A percentile compares a stretch with the other conserved stretches of the same genome.
Evolutionary conservation across 495 filamentous ascomycete genomes (phyloP).

Genomic region (Aspergillus affinis): DNA sequence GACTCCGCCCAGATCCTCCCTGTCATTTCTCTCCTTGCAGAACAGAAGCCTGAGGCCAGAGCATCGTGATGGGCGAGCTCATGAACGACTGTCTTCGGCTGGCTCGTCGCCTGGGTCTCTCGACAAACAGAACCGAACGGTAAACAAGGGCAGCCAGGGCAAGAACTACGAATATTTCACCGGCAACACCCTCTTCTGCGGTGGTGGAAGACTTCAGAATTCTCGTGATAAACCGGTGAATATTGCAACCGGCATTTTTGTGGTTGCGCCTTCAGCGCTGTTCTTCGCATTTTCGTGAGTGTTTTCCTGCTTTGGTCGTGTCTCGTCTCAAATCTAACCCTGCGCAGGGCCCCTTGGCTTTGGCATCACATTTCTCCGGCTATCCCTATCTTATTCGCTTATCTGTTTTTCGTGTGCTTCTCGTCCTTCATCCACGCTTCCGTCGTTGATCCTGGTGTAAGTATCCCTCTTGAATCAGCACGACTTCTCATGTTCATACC

Average conservation of each 20-base stretch:
- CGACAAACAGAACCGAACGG: slow-evolving; percentile 25
- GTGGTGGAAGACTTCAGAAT: slow-evolving; percentile 83
- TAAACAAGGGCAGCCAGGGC: slow-evolving; percentile 44
- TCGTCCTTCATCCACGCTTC: slow-evolving; percentile 94
- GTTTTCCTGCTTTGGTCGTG: neutral
- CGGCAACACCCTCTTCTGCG: slow-evolving; percentile 88
- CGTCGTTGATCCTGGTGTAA: slow-evolving; percentile 85
- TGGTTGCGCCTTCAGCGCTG: slow-evolving; percentile 72
- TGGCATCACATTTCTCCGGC: slow-evolving; percentile 91
- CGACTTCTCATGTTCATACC: slow-evolving; percentile 23
- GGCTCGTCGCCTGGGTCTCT: slow-evolving; percentile 65
- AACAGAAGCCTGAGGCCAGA: slow-evolving; percentile 46
- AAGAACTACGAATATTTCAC: slow-evolving; percentile 88
- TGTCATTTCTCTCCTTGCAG: slow-evolving; percentile 66
- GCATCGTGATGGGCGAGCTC: slow-evolving; percentile 55
- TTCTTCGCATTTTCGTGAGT: slow-evolving; percentile 82
- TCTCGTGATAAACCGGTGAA: slow-evolving; percentile 88
- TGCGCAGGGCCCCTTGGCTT: slow-evolving; percentile 71
- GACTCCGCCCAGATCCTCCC: slow-evolving; percentile 62
- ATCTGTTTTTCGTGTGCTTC: slow-evolving; percentile 83
- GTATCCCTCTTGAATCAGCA: slow-evolving; percentile 21
- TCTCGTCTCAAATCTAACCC: slow-evolving; percentile 11
- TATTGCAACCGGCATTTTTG: slow-evolving; percentile 76
- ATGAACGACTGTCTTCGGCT: slow-evolving; percentile 74
- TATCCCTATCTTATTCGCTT: slow-evolving; percentile 87